A percentile compares a stretch with the other conserved stretches of the same genome.
These are phyloP conservation scores for Pseudonitzschia multistriata DNA, from an alignment of 108 stramenopile species.

Conservation along the genomic window DNA sequence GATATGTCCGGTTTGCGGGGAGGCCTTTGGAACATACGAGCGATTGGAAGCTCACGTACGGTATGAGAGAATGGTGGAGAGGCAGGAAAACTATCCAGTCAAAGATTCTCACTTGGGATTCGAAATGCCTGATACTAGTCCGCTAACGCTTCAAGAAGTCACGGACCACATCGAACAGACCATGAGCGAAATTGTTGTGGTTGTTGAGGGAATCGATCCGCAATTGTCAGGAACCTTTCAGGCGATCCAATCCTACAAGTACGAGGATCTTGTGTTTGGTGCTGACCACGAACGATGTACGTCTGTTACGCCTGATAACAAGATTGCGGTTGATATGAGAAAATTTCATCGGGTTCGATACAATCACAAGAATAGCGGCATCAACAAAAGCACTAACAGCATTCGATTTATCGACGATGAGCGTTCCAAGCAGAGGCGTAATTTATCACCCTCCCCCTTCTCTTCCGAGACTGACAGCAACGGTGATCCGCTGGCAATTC, in stretches of 20 bases:
- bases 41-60: slow-evolving; percentile 48
- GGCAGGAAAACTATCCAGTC: slow-evolving; percentile 40
- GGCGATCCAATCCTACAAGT: slow-evolving; percentile 74
- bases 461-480: neutral
- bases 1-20: slow-evolving; percentile 66
- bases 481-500: neutral
- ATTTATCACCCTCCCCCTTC: neutral
- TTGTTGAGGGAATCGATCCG: slow-evolving; percentile 74
- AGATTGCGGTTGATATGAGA: slow-evolving; percentile 44
- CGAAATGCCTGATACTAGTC: slow-evolving; percentile 19
- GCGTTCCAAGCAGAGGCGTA: neutral
- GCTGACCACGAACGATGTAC: slow-evolving; percentile 49
- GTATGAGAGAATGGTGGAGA: slow-evolving; percentile 55
- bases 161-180: slow-evolving; percentile 36
- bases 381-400: neutral
- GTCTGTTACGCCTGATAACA: slow-evolving; percentile 40
- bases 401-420: neutral
- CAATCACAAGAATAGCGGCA: neutral
- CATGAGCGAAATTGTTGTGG: slow-evolving; percentile 61
- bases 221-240: slow-evolving; percentile 66
- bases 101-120: slow-evolving; percentile 21
- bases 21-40: slow-evolving; percentile 55
- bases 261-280: slow-evolving; percentile 78
- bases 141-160: slow-evolving; percentile 37
- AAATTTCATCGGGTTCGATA: slow-evolving; percentile 39